phyloP scores from a whole-genome alignment of 352 stramenopile genomes.

The Phytophthora litchii region DNA sequence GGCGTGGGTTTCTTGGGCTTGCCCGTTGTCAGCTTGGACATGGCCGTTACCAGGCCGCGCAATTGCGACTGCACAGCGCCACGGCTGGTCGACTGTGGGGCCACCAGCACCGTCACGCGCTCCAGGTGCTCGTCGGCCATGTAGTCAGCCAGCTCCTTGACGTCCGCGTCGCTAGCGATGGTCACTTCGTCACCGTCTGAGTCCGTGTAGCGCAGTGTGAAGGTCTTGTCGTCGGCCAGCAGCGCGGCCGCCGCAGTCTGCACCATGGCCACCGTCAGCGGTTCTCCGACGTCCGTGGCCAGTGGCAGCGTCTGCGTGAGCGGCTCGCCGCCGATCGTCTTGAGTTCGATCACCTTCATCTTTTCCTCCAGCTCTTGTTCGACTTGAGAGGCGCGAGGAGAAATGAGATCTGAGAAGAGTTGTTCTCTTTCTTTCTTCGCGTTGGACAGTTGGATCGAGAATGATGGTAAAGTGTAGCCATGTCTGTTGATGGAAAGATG shows the following conservation, averaged over 20 bases:
- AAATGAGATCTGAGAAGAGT: constrained; percentile 39
- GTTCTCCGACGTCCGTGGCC: constrained; percentile 15
- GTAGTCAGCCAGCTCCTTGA: constrained; percentile 55
- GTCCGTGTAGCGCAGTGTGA: constrained; percentile 57
- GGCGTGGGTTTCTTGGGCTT: constrained; percentile 48
- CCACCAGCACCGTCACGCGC: constrained; percentile 40
- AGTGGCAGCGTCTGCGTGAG: constrained; percentile 36
- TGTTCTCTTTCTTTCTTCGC: not conserved
- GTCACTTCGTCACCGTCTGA: constrained; percentile 65
- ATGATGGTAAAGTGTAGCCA: not conserved
- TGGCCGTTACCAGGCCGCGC: constrained; percentile 51
- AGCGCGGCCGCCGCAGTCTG: constrained; percentile 23
- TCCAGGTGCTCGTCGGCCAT: constrained; percentile 58
- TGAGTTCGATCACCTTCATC: constrained; percentile 37
- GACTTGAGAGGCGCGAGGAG: constrained; percentile 26
- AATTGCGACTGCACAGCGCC: constrained; percentile 48
- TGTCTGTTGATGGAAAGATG: too few relatives aligned
- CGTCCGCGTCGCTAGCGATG: constrained; percentile 55
- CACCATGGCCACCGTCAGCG: constrained; percentile 35
- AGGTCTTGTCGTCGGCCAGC: constrained; percentile 30
- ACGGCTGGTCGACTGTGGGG: constrained; percentile 3
- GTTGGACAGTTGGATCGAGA: constrained; percentile 17
- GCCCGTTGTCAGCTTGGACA: constrained; percentile 54
- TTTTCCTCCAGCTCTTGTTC: constrained; percentile 24
- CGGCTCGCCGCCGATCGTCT: constrained; percentile 17